phyloP scores from a whole-genome alignment of 108 stramenopile species.

The Pelagomonas calceolata region DNA sequence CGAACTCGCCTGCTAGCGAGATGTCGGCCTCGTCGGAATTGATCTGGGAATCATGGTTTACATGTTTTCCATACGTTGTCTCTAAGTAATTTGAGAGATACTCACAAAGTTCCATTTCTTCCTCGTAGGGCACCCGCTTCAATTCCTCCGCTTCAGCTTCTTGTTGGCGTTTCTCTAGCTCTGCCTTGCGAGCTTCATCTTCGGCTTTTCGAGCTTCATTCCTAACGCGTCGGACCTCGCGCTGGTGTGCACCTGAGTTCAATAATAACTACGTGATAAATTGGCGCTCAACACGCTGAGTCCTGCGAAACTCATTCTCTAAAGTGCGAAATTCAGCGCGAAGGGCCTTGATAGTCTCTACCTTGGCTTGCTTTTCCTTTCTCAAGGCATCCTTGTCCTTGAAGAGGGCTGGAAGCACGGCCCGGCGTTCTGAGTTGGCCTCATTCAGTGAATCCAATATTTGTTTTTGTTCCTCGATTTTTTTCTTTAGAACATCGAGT shows the following conservation, averaged over 20 bases:
- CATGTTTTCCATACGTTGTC: constrained; percentile 28
- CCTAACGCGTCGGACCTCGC: constrained; percentile 38
- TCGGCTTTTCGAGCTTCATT: constrained; percentile 24
- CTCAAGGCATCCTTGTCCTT: constrained; percentile 58
- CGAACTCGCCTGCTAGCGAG: constrained; percentile 45
- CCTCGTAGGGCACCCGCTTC: constrained; percentile 89
- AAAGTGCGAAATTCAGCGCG: constrained; percentile 53
- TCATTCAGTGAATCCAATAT: constrained; percentile 48
- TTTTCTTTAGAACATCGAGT: constrained; percentile 61
- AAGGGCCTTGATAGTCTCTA: constrained; percentile 65
- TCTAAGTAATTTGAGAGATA: constrained; percentile 76
- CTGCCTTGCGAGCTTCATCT: constrained; percentile 14
- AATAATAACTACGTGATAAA: constrained; percentile 2
- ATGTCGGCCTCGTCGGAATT: constrained; percentile 29
- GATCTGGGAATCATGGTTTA: constrained; percentile 1
- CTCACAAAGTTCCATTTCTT: constrained; percentile 86
- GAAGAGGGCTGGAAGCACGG: constrained; percentile 48
- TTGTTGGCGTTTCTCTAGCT: constrained; percentile 28
- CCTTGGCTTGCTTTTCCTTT: constrained; percentile 55
- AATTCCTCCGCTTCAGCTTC: constrained; percentile 81
- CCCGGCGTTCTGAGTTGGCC: constrained; percentile 47
- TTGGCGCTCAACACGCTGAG: constrained; percentile 25
- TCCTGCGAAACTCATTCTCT: constrained; percentile 73
- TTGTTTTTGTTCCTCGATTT: constrained; percentile 52
- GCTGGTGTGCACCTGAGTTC: constrained; percentile 3